Evolutionary conservation across 2,329 filamentous ascomycete genomes (phyloP).

Genomic region (Fusarium nygamai): DNA sequence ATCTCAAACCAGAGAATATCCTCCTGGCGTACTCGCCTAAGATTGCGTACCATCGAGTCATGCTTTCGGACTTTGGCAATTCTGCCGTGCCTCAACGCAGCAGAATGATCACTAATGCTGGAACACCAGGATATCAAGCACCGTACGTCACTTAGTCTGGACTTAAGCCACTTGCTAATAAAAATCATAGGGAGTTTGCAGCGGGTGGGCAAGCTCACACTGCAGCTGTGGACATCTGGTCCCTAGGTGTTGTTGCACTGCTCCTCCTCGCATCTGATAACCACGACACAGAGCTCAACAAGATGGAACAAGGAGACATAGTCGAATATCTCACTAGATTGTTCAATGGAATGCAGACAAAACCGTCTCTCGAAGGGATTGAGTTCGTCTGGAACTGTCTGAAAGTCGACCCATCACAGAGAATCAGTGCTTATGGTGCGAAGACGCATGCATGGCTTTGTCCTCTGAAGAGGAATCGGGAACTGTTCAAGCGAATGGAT

Average conservation of each 20-base stretch:
- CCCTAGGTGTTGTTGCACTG: constrained; percentile 58
- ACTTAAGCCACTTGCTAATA: background rate
- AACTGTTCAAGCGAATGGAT: constrained; percentile 48
- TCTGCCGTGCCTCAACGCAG: constrained; percentile 55
- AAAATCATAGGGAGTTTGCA: constrained; percentile 52
- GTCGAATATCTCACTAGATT: constrained; percentile 22
- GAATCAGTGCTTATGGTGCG: constrained; percentile 45
- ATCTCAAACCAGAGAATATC: constrained; percentile 65
- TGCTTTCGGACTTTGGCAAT: constrained; percentile 64
- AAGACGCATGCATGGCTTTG: constrained; percentile 49
- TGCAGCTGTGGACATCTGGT: constrained; percentile 61
- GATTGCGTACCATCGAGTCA: constrained; percentile 55
- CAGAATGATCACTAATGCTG: constrained; percentile 56
- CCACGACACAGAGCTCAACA: constrained; percentile 41
- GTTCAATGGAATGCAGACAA: constrained; percentile 18
- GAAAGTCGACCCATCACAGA: constrained; percentile 37
- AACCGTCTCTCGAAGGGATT: constrained; percentile 41
- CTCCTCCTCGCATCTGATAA: constrained; percentile 46
- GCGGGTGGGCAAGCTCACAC: constrained; percentile 43
- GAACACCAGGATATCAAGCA: constrained; percentile 59
- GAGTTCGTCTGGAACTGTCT: constrained; percentile 48
- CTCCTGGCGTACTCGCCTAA: constrained; percentile 59
- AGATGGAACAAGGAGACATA: constrained; percentile 43
- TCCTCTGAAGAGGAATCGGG: constrained; percentile 44
- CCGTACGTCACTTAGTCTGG: constrained; percentile 51